Percentiles rank a stretch among this genome's conserved stretches.
Evolutionary conservation across 148 eudicot species (phyloP).

Genomic region (Diospyros kaki): DNA sequence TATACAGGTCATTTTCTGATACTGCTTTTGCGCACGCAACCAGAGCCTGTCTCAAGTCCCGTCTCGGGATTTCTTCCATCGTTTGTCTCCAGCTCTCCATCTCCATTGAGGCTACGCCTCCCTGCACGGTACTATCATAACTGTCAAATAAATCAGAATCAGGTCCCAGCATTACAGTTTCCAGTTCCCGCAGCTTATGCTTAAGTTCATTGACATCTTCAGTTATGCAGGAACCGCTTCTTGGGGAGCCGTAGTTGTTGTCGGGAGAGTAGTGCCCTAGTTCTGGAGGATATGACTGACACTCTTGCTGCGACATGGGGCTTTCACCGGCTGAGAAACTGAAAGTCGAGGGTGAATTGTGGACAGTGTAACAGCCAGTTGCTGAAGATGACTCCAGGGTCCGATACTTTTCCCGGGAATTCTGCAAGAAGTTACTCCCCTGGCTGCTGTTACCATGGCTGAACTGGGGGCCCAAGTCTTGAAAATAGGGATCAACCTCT

Average conservation of each 20-base stretch:
- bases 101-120: constrained; percentile 20
- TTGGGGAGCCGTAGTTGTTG: constrained; percentile 24
- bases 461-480: constrained; percentile 28
- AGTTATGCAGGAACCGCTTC: constrained; percentile 34
- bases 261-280: constrained; percentile 24
- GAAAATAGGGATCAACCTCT: constrained; percentile 38
- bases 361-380: constrained; percentile 20
- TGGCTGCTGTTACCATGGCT: constrained; percentile 20
- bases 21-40: constrained; percentile 49
- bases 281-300: constrained; percentile 18
- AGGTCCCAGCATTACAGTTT: constrained; percentile 52
- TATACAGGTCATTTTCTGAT: constrained; percentile 36
- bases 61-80: constrained; percentile 37
- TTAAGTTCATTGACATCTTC: constrained; percentile 37
- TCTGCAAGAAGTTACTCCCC: constrained; percentile 16
- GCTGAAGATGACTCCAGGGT: constrained; percentile 47
- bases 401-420: constrained; percentile 21
- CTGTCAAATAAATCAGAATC: constrained; percentile 35
- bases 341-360: constrained; percentile 27
- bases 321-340: constrained; percentile 33
- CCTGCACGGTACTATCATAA: constrained; percentile 18
- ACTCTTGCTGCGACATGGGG: constrained; percentile 31
- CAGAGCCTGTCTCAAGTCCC: constrained; percentile 41
- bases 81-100: constrained; percentile 37
- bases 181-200: constrained; percentile 46